Percentiles rank a stretch among this genome's conserved stretches.
These are phyloP conservation scores for Curvularia eragrostidis DNA, from an alignment of 2,329 filamentous ascomycete genomes.

Conservation along the genomic window DNA sequence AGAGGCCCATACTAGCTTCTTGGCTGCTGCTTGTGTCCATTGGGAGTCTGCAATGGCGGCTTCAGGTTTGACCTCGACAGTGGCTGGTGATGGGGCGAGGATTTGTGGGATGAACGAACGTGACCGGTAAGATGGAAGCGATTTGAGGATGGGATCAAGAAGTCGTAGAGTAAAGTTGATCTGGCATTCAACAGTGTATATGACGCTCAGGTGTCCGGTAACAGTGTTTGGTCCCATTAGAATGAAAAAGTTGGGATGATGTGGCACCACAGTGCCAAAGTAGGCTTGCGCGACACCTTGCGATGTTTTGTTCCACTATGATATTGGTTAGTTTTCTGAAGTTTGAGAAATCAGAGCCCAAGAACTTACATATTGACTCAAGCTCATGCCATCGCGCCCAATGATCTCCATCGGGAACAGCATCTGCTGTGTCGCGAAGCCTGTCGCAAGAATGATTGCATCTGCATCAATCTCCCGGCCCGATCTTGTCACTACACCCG, in stretches of 20 bases:
- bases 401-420: slow-evolving; percentile 57
- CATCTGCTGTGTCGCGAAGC: slow-evolving; percentile 58
- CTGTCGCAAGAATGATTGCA: slow-evolving; percentile 58
- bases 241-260: slow-evolving; percentile 35
- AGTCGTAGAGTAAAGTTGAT: slow-evolving; percentile 57
- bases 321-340: slow-evolving; percentile 5
- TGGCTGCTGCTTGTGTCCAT: slow-evolving; percentile 53
- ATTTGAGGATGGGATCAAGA: slow-evolving; percentile 52
- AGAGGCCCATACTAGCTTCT: slow-evolving; percentile 56
- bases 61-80: slow-evolving; percentile 48
- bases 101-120: slow-evolving; percentile 31
- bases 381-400: slow-evolving; percentile 51
- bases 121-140: slow-evolving; percentile 37
- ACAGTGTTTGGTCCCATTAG: slow-evolving; percentile 50
- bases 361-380: slow-evolving; percentile 48
- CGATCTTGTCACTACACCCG: slow-evolving; percentile 50
- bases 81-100: slow-evolving; percentile 28
- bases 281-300: slow-evolving; percentile 54
- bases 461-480: slow-evolving; percentile 53
- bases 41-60: slow-evolving; percentile 47
- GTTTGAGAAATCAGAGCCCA: not conserved
- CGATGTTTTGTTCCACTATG: slow-evolving; percentile 49
- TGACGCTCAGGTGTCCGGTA: slow-evolving; percentile 59
- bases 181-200: slow-evolving; percentile 61
- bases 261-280: slow-evolving; percentile 57